A percentile compares a stretch with the other conserved stretches of the same genome.
Evolutionary conservation across 2,329 filamentous ascomycete species (phyloP).

Genomic region (Domatiomyces catenatus): DNA sequence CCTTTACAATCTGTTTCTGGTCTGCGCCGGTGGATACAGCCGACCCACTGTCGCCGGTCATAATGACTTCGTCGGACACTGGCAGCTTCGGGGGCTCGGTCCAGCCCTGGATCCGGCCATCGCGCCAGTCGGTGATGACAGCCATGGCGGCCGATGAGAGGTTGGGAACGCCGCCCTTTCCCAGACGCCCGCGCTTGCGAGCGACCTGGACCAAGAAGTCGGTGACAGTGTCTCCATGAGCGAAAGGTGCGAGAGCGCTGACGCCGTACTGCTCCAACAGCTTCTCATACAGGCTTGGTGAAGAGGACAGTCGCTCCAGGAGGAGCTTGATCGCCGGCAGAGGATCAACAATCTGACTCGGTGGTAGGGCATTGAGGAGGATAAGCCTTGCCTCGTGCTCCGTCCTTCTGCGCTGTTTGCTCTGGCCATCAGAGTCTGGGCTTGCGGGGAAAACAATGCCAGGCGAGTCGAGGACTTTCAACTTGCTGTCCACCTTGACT

Average conservation of each 20-base stretch:
- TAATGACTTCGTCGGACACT: constrained; percentile 32
- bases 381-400: constrained; percentile 68
- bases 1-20: constrained; percentile 69
- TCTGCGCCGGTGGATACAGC: constrained; percentile 43
- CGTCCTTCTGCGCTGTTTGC: constrained; percentile 46
- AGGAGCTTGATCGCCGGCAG: constrained; percentile 73
- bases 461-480: constrained; percentile 84
- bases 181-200: constrained; percentile 75
- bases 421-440: constrained; percentile 27
- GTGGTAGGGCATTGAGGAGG: constrained; percentile 79
- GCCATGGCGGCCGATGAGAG: constrained; percentile 74
- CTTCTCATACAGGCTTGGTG: constrained; percentile 59
- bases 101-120: constrained; percentile 90
- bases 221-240: constrained; percentile 60
- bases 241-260: constrained; percentile 52
- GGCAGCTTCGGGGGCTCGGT: constrained; percentile 56
- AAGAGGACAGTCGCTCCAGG: constrained; percentile 61
- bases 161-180: constrained; percentile 82
- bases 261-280: constrained; percentile 73
- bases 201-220: constrained; percentile 94
- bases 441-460: constrained; percentile 80
- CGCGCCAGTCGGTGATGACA: constrained; percentile 91
- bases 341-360: constrained; percentile 86
- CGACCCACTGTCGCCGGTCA: constrained; percentile 29
- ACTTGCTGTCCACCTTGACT: constrained; percentile 88